A percentile compares a stretch with the other conserved stretches of the same genome.
Evolutionary conservation across 805 yeast species (phyloP).

Genomic region (Wickerhamiella occidentalis): DNA sequence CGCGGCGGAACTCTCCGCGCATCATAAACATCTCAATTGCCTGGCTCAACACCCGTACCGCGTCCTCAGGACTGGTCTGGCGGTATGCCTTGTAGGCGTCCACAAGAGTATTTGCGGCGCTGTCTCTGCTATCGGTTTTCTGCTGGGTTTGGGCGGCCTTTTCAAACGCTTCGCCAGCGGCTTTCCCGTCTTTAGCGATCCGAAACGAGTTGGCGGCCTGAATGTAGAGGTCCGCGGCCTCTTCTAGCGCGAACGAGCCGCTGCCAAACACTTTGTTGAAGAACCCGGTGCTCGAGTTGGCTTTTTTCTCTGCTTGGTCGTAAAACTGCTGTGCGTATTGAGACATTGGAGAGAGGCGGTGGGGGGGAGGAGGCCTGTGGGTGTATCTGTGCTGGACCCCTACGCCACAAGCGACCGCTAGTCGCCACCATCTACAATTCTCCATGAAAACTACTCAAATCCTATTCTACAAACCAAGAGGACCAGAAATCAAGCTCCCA

Average conservation of each 20-base stretch:
- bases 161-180: conserved; percentile 75
- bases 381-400: too few relatives aligned
- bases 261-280: conserved; percentile 39
- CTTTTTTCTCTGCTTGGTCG: conserved; percentile 54
- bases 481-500: neutral
- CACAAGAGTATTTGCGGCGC: conserved; percentile 77
- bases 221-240: conserved; percentile 78
- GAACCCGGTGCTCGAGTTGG: conserved; percentile 55
- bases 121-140: conserved; percentile 68
- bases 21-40: conserved; percentile 77
- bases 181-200: conserved; percentile 49
- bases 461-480: neutral
- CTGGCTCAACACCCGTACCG: conserved; percentile 60
- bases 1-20: conserved; percentile 91
- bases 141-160: conserved; percentile 74
- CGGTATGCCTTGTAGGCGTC: conserved; percentile 86
- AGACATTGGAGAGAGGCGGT: neutral
- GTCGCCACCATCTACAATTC: neutral
- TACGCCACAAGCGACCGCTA: too few relatives aligned
- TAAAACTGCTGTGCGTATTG: conserved; percentile 8
- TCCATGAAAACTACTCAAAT: neutral
- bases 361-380: too few relatives aligned
- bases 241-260: conserved; percentile 58
- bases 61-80: conserved; percentile 57
- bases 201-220: conserved; percentile 92